Base-by-base conservation (phyloP, 2,329 filamentous ascomycete genomes). In the Cordyceps cateniannulata region DNA sequence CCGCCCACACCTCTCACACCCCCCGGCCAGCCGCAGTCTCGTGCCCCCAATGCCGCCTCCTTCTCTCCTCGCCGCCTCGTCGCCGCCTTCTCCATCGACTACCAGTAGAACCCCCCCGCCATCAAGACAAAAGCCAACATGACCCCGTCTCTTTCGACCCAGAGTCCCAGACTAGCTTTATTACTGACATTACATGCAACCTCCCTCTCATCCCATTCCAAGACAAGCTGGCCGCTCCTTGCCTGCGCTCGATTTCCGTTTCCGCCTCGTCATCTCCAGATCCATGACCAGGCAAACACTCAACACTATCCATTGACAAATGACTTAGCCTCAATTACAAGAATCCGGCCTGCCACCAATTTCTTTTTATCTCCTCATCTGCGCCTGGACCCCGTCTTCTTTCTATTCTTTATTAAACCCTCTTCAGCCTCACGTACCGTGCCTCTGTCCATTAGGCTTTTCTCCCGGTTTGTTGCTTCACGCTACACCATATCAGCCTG, bases 51-150 rank as follows among this genome's bases (percentile, higher is more conserved):
- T 56, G 42, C 20, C 7, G 42, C 42, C 42, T n/a, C 25, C 32
- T 16, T 32, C 49, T 38, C 49, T 51, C 48, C 25, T 45, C 35
- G 25, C 38, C 32, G 20, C 51, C 6, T 27, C 51, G 32, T 20
- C 32, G 32, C 20, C 20, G 22, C 29, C 50, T 24, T 27, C 51
- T 29, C 48, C 48, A 35, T 40, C 51, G 20, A 24, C 25, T 32
- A 35, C 32, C 32, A 12, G 32, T 35, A 35, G 32, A 12, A 47
- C 25, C n/a, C 40, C 27, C n/a, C 18, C 42, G 18, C 25, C 45
- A 45, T 35, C 53, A 56, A 47, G 27, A 48, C 44, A 47, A 56
- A 56, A 47, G 29, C 53, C 53, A 56, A 56, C 53, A 56, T 48
- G 53, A 38, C 40, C 42, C 53, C 25, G 24, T 29, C 29, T 51